Evolutionary conservation across 1,139 yeast species (phyloP).

Genomic region (Yueomyces sp.): DNA sequence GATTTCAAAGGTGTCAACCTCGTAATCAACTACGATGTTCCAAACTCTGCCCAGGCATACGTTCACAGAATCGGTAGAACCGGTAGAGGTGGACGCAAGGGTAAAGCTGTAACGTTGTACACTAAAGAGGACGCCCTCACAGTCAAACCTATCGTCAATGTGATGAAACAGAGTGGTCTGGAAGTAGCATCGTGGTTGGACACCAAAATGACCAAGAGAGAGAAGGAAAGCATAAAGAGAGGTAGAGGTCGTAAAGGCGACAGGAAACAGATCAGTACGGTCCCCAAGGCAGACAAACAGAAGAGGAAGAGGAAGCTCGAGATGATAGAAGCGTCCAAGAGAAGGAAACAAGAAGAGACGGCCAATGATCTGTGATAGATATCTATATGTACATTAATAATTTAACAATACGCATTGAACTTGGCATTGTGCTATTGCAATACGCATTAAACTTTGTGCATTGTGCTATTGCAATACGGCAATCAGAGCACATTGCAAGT

Average conservation of each 20-base stretch:
- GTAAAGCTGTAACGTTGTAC: constrained; percentile 83
- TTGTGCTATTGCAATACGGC: no score
- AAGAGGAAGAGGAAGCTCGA: constrained; percentile 52
- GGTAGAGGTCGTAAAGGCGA: constrained; percentile 27
- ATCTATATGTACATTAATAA: no score
- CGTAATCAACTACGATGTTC: constrained; percentile 94
- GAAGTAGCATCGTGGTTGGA: constrained; percentile 74
- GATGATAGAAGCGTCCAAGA: constrained; percentile 74
- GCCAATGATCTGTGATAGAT: no score
- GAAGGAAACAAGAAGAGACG: constrained; percentile 28
- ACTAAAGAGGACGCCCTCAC: constrained; percentile 77
- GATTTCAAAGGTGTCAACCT: constrained; percentile 93
- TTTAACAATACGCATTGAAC: no score
- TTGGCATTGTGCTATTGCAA: no score
- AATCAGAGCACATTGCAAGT: no score
- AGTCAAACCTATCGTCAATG: constrained; percentile 77
- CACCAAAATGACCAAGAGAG: constrained; percentile 53
- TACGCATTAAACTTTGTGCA: no score
- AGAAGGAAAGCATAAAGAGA: constrained; percentile 51
- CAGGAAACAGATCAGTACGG: constrained; percentile 74
- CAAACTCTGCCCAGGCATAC: constrained; percentile 85
- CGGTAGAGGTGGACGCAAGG: constrained; percentile 85
- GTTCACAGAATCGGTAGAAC: constrained; percentile 98
- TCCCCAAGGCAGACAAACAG: constrained; percentile 55
- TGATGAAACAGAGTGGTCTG: constrained; percentile 87